Evolutionary conservation across 2,329 filamentous ascomycete genomes (phyloP).

Genomic region (Talaromyces sp.): DNA sequence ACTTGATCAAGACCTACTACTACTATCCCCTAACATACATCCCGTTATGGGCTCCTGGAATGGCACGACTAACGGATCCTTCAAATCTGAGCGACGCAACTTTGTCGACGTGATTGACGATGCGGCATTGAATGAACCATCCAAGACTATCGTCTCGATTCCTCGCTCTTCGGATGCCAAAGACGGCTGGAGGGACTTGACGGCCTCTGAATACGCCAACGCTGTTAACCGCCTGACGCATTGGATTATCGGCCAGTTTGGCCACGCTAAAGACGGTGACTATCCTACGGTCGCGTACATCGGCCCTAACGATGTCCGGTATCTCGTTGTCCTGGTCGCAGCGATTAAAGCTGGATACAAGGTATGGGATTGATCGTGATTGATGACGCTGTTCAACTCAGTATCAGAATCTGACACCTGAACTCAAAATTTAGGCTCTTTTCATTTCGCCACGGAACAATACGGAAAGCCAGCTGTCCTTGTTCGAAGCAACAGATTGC

Average conservation of each 20-base stretch:
- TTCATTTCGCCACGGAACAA: conserved; percentile 53
- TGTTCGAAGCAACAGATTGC: conserved; percentile 51
- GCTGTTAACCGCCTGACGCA: conserved; percentile 3
- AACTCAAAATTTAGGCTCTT: conserved; percentile 36
- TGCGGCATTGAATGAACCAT: neutral
- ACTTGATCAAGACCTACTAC: too few relatives aligned
- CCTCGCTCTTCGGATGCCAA: neutral
- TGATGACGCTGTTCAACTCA: too few relatives aligned
- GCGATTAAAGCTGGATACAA: conserved; percentile 6
- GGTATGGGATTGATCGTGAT: too few relatives aligned
- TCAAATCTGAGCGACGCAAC: conserved; percentile 1
- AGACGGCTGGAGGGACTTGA: neutral
- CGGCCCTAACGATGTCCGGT: conserved; percentile 4
- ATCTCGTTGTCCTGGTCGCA: neutral
- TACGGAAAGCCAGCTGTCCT: conserved; percentile 48
- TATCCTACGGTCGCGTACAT: conserved; percentile 6
- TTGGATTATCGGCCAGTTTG: conserved; percentile 2
- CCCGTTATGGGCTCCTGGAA: neutral
- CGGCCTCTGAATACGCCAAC: conserved; percentile 1
- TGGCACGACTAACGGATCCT: neutral
- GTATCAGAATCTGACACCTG: too few relatives aligned
- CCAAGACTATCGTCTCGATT: neutral
- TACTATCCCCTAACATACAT: neutral
- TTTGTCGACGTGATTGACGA: conserved; percentile 7
- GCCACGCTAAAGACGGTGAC: neutral